Base-by-base conservation (phyloP, 78 protist genomes). In the Guillardia theta region DNA sequence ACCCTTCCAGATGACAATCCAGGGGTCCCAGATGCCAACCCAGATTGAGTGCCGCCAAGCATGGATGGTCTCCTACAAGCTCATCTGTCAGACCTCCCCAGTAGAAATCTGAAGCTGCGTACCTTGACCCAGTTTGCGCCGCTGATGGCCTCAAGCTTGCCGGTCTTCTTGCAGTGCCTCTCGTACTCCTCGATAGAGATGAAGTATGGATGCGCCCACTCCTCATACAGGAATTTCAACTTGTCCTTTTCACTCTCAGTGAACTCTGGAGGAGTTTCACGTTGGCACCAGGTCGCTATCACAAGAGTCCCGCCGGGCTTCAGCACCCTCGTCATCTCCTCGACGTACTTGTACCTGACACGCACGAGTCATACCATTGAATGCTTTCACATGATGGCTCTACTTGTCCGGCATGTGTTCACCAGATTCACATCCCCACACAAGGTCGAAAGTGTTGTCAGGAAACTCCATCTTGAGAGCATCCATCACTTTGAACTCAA, bases 211-310 rank as follows among this genome's bases (percentile, higher is more conserved):
- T 94, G 95, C 58, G 95, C 62, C 95, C 95, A 94, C 90, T 94
- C 95, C 24, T 92, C 93, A 64, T 94, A 94, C 39, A 94, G 90
- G 90, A 87, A 94, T 45, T 94, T 58, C 48, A 94, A 6, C 83
- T 70, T 70, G 36, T 70, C 36, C 90, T 78, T 18, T 36, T 78
- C 90, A n/a, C 3, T 27, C n/a, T 48, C 39, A 4, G 93, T 64
- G 88, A 94, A 87, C 18, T 10, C 47, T 0, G 93, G 90, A 0
- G n/a, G 37, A 45, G 27, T 27, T 46, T 94, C 95, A 12, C 95
- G 95, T 90, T 94, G 78, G 95, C 95, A 94, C 95, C 95, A 94
- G n/a, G 95, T 94, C 27, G 95, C 95, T 37, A 94, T 58, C 36
- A 94, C 95, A 43, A 94, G 78, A 0, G 62, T 53, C 15, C 62